Base-by-base conservation (phyloP, 2,329 filamentous ascomycete genomes). In the Dothistroma septosporum region DNA sequence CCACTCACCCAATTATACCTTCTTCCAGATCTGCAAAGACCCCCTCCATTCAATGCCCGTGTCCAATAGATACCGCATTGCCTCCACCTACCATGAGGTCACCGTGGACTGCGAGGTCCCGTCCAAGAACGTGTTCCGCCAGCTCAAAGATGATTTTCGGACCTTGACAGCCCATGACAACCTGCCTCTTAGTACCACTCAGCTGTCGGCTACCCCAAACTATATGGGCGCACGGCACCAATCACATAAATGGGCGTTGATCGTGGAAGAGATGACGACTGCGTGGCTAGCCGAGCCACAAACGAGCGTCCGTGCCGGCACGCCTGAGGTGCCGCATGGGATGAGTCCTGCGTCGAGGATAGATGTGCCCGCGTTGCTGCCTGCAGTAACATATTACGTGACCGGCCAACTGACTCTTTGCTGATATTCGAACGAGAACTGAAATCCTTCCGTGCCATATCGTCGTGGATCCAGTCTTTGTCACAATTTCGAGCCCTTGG, bases 91-190 rank as follows among this genome's bases (percentile, higher is more conserved):
- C 8, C 64, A 21, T 4, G 33, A 16, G 19, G 52, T 62, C 2
- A 67, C 6, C 2, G 55, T 57, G 28, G 59, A 53, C 22, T 61
- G 41, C n/a, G 66, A 33, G 4, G 62, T 22, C 61, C 64, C 66
- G 41, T 67, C 64, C 4, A 63, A 21, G 5, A 58, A 46, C n/a
- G 61, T 64, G 31, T 67, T 67, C 41, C 48, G 47, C 61, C 61
- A 63, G 12, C 53, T 62, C 12, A 67, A 46, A 3, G 64, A 60
- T 9, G 60, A 49, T 0, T 58, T 62, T 46, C 52, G 58, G 19
- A 66, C 55, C 53, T 64, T 64, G 22, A 28, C 24, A 28, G 24
- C 24, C 24, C 24, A 28, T 28, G 24, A 6, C 2, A 28, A 28
- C 3, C 24, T 3, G 3, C 24, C 6, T 28, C 6, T 6, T 28